Conservation (phyloP, 768 basidiomycete species). For the Leucocoprinus leucothites region DNA sequence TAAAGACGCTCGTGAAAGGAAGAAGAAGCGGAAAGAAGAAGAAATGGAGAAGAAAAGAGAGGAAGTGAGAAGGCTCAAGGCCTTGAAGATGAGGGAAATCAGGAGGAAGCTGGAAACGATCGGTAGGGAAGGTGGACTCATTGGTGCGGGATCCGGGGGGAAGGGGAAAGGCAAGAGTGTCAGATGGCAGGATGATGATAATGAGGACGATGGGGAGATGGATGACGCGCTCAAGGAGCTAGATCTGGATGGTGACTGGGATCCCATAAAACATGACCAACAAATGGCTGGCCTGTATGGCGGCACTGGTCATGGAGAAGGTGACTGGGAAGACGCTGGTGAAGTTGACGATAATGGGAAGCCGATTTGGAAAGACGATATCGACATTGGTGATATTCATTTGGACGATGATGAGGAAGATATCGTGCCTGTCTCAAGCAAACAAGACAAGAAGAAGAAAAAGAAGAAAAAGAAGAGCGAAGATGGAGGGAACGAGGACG, state of each 20-base stretch:
- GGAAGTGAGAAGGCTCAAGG: slow-evolving; percentile 77
- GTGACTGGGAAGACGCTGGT: slow-evolving; percentile 32
- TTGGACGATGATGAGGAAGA: slow-evolving; percentile 24
- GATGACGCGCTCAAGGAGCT: slow-evolving; percentile 59
- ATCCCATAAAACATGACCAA: slow-evolving; percentile 76
- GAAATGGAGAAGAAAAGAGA: slow-evolving; percentile 72
- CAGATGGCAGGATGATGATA: slow-evolving; percentile 27
- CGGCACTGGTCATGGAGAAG: slow-evolving; percentile 25
- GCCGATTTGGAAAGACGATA: slow-evolving; percentile 90
- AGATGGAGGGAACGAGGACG: slow-evolving; percentile 38
- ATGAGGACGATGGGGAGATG: slow-evolving; percentile 32
- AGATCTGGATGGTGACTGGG: slow-evolving; percentile 92
- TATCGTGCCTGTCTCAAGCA: slow-evolving; percentile 19
- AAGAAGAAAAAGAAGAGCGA: slow-evolving; percentile 57
- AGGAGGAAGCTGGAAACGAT: slow-evolving; percentile 72
- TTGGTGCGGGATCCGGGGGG: slow-evolving; percentile 28
- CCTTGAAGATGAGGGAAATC: slow-evolving; percentile 83
- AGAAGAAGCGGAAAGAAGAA: slow-evolving; percentile 76
- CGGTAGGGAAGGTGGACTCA: slow-evolving; percentile 64
- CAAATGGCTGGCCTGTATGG: slow-evolving; percentile 77
- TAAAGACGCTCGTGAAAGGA: slow-evolving; percentile 80
- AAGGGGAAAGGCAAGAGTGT: slow-evolving; percentile 22
- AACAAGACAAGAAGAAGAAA: slow-evolving; percentile 25
- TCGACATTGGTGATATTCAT: slow-evolving; percentile 71
- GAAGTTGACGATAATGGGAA: slow-evolving; percentile 47